Conservation (phyloP, 768 basidiomycete species). For the Rhizopogon rudus region DNA sequence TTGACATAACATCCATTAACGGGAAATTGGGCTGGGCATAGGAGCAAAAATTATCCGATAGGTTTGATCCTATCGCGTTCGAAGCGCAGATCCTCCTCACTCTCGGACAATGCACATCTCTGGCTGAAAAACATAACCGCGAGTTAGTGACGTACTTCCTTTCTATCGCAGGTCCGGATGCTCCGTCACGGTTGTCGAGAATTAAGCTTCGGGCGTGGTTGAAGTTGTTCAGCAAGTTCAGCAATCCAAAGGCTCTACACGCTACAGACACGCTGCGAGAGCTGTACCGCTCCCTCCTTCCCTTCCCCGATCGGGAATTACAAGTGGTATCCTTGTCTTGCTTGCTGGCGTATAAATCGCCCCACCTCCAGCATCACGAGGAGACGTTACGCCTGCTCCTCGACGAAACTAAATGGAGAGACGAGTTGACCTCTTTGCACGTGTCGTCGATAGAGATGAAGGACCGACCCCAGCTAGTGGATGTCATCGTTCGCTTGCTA, state of each 20-base stretch:
- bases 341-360: constrained; percentile 75
- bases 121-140: constrained; percentile 82
- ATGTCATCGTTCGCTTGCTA: constrained; percentile 67
- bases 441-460: constrained; percentile 50
- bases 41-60: constrained; percentile 40
- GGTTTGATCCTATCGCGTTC: constrained; percentile 73
- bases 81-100: constrained; percentile 74
- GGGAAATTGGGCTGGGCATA: constrained; percentile 10
- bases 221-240: constrained; percentile 81
- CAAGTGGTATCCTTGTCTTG: constrained; percentile 77
- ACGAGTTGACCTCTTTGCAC: constrained; percentile 72
- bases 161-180: constrained; percentile 35
- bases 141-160: constrained; percentile 87
- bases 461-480: constrained; percentile 63
- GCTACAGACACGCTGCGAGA: constrained; percentile 57
- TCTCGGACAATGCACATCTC: constrained; percentile 59
- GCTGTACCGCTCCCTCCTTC: constrained; percentile 70
- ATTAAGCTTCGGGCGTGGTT: constrained; percentile 73
- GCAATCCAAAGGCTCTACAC: constrained; percentile 87
- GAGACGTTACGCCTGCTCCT: constrained; percentile 67
- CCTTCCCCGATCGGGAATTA: constrained; percentile 77
- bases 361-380: constrained; percentile 47
- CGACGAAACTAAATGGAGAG: constrained; percentile 87
- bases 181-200: constrained; percentile 42
- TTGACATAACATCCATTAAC: not conserved